phyloP scores from a whole-genome alignment of 176 grass and related monocot genomes.

The Ampelocalamus luodianensis region DNA sequence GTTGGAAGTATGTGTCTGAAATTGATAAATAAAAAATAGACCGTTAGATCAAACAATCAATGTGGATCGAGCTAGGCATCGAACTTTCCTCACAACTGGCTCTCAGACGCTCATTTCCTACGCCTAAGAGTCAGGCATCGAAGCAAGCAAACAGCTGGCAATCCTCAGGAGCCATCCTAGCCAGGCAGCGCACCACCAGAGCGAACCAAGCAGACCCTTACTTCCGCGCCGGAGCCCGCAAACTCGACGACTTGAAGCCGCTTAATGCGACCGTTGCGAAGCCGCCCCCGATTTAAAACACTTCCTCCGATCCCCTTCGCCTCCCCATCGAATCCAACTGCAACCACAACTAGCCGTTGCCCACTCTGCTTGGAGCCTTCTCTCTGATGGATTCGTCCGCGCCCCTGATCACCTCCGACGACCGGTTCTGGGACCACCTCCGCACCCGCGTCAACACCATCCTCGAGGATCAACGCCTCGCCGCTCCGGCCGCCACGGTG shows the following conservation, averaged over 20 bases:
- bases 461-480: conserved; percentile 57
- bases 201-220: no score
- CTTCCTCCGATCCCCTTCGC: neutral
- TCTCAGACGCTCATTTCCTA: no score
- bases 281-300: conserved; percentile 29
- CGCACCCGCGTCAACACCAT: conserved; percentile 80
- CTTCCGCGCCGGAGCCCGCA: neutral
- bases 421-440: conserved; percentile 76
- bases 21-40: no score
- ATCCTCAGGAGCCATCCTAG: no score
- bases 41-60: no score
- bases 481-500: neutral
- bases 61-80: no score
- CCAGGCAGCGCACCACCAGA: no score
- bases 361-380: neutral
- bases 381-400: conserved; percentile 58
- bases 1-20: no score
- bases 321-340: neutral
- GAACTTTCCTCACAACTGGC: no score
- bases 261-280: conserved; percentile 52
- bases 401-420: conserved; percentile 60
- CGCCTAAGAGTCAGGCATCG: no score
- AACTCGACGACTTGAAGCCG: no score
- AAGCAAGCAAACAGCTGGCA: no score
- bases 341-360: conserved; percentile 54